A percentile compares a stretch with the other conserved stretches of the same genome.
phyloP scores from a whole-genome alignment of 2,329 filamentous ascomycete species.

The Neoascochyta sp. region DNA sequence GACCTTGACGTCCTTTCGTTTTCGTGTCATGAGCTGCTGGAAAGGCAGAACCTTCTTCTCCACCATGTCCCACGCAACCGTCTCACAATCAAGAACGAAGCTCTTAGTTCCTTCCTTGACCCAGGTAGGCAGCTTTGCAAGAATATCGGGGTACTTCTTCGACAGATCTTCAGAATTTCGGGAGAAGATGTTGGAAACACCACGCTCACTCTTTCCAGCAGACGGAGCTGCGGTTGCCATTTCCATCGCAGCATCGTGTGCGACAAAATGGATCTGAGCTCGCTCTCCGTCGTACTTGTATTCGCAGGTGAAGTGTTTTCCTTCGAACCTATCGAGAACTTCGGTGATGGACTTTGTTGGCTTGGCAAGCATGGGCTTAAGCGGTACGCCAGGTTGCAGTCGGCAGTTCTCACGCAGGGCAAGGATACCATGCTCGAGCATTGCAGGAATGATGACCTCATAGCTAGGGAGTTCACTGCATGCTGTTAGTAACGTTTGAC shows the following conservation, averaged over 20 bases:
- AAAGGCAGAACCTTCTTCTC: slow-evolving; percentile 97
- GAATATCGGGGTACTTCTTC: slow-evolving; percentile 95
- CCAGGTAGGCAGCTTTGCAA: slow-evolving; percentile 83
- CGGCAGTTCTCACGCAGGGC: slow-evolving; percentile 82
- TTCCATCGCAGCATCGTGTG: slow-evolving; percentile 69
- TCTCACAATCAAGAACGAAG: slow-evolving; percentile 98
- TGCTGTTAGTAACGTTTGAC: slow-evolving; percentile 31
- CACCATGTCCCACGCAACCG: slow-evolving; percentile 90
- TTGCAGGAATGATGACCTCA: slow-evolving; percentile 86
- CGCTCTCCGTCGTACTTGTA: slow-evolving; percentile 99
- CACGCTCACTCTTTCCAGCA: slow-evolving; percentile 64
- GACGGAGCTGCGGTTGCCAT: slow-evolving; percentile 58
- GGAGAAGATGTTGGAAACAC: slow-evolving; percentile 91
- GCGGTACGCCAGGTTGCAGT: slow-evolving; percentile 83
- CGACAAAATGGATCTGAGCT: slow-evolving; percentile 97
- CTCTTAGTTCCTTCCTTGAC: slow-evolving; percentile 85
- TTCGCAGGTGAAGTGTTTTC: slow-evolving; percentile 94
- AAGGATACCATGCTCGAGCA: slow-evolving; percentile 81
- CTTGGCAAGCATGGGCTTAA: slow-evolving; percentile 98
- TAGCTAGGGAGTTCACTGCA: slow-evolving; percentile 89
- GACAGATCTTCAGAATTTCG: slow-evolving; percentile 95
- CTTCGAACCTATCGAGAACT: slow-evolving; percentile 92
- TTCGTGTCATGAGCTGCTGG: slow-evolving; percentile 96
- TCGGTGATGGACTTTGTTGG: slow-evolving; percentile 98
- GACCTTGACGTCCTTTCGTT: slow-evolving; percentile 92